Evolutionary conservation across 2,329 filamentous ascomycete species (phyloP).

Genomic region (Ascochyta viciae-villosae): DNA sequence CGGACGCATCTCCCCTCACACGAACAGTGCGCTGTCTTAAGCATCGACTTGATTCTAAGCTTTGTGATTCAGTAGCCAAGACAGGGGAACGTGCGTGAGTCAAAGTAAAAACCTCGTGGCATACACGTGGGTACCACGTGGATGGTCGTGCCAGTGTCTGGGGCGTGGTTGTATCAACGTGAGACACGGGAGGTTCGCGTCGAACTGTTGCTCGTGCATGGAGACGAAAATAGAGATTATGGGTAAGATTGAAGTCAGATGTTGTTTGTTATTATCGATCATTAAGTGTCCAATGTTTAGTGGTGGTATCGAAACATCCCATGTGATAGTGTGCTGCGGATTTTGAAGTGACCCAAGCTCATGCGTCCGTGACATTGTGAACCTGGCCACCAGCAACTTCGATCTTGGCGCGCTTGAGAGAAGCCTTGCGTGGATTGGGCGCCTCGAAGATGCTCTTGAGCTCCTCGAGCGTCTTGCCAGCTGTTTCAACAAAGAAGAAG

Average conservation of each 20-base stretch:
- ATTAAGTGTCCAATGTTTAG: neutral
- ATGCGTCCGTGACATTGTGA: conserved; percentile 27
- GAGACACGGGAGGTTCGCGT: neutral
- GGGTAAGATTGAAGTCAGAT: neutral
- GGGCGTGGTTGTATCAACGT: neutral
- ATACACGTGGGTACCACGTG: conserved; percentile 4
- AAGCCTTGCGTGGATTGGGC: conserved; percentile 36
- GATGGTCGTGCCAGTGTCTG: neutral
- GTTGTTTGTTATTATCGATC: neutral
- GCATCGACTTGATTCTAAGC: neutral
- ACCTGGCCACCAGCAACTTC: conserved; percentile 32
- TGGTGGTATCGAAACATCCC: neutral
- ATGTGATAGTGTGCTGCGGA: neutral
- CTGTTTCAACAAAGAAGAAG: conserved; percentile 45
- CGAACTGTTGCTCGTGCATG: neutral
- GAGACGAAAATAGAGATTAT: neutral
- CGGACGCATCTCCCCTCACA: neutral
- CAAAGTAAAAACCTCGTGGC: neutral
- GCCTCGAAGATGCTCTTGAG: conserved; percentile 44
- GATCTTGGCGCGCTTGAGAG: conserved; percentile 33
- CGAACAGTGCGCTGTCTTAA: neutral
- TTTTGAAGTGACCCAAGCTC: neutral
- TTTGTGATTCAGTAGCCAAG: neutral
- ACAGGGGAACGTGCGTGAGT: neutral
- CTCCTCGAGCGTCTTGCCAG: conserved; percentile 44